Evolutionary conservation across 2,329 filamentous ascomycete species (phyloP).

Genomic region (Cladophialophora yegresii): DNA sequence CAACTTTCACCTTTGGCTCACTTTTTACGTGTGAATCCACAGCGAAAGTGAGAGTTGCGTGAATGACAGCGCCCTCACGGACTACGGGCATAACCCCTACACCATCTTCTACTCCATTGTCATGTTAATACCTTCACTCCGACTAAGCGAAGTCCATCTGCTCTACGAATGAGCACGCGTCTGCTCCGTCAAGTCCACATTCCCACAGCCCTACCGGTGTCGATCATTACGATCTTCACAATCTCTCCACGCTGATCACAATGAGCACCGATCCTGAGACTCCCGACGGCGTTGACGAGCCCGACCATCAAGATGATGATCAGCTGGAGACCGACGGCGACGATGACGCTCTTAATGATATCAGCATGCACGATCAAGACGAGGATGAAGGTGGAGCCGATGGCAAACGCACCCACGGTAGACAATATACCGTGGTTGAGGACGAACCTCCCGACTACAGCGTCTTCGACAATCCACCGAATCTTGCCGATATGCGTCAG

Average conservation of each 20-base stretch:
- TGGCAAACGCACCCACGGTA: slow-evolving; percentile 24
- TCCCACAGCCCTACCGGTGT: slow-evolving; percentile 23
- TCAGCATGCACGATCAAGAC: slow-evolving; percentile 23
- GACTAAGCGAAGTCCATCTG: background rate
- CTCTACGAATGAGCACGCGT: slow-evolving; percentile 27
- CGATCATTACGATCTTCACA: slow-evolving; percentile 1
- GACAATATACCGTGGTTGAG: slow-evolving; percentile 17
- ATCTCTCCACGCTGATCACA: slow-evolving; percentile 9
- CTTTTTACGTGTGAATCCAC: slow-evolving; percentile 8
- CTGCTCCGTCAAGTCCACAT: slow-evolving; percentile 40
- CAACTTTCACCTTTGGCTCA: slow-evolving; percentile 16
- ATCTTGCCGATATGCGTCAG: slow-evolving; percentile 47
- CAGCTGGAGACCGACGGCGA: slow-evolving; percentile 27
- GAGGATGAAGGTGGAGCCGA: slow-evolving; percentile 19
- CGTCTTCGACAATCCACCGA: slow-evolving; percentile 48
- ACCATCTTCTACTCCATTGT: background rate
- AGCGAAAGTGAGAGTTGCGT: background rate
- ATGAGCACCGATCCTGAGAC: slow-evolving; percentile 31
- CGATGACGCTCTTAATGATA: slow-evolving; percentile 24
- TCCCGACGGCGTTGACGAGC: slow-evolving; percentile 20
- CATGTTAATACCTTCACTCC: background rate
- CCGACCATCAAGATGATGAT: slow-evolving; percentile 26
- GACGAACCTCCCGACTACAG: slow-evolving; percentile 37
- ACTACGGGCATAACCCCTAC: background rate
- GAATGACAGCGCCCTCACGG: background rate